These are phyloP conservation scores for Cornus kousa DNA, from an alignment of 148 eudicot genomes.

Conservation along the genomic window DNA sequence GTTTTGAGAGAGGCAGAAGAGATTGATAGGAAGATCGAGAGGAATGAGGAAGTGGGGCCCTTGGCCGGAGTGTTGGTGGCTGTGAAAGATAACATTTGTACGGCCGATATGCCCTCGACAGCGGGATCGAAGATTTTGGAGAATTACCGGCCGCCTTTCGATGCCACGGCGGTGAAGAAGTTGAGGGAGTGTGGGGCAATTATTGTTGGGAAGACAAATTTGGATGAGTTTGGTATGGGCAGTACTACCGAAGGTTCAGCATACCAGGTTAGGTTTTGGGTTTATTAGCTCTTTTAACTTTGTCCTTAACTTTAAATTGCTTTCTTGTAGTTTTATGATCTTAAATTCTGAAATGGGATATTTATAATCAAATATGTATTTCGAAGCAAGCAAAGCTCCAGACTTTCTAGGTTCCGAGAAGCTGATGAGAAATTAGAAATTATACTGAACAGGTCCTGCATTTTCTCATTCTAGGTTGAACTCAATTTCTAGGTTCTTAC, in stretches of 20 bases:
- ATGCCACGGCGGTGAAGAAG: constrained; percentile 82
- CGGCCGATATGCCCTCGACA: constrained; percentile 75
- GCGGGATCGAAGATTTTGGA: constrained; percentile 80
- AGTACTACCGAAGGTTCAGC: constrained; percentile 91
- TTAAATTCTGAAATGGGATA: background rate
- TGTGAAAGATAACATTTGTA: constrained; percentile 92
- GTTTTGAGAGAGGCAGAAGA: constrained; percentile 54
- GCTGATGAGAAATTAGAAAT: too few species aligned
- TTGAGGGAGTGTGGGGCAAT: constrained; percentile 76
- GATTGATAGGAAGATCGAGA: constrained; percentile 53
- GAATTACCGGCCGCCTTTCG: constrained; percentile 70
- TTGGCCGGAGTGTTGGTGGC: constrained; percentile 82
- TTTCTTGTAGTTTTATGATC: background rate
- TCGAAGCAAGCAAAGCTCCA: too few species aligned
- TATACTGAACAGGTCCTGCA: too few species aligned
- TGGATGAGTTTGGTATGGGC: constrained; percentile 99
- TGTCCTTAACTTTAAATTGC: background rate
- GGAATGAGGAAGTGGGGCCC: constrained; percentile 59
- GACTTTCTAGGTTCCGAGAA: too few species aligned
- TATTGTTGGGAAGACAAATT: constrained; percentile 92
- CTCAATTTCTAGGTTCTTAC: too few species aligned
- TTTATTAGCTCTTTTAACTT: background rate
- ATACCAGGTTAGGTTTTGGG: constrained; percentile 56
- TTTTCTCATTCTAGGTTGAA: too few species aligned
- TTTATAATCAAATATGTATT: background rate